phyloP scores from a whole-genome alignment of 2,329 filamentous ascomycete species.

The Xylariaceae sp. region DNA sequence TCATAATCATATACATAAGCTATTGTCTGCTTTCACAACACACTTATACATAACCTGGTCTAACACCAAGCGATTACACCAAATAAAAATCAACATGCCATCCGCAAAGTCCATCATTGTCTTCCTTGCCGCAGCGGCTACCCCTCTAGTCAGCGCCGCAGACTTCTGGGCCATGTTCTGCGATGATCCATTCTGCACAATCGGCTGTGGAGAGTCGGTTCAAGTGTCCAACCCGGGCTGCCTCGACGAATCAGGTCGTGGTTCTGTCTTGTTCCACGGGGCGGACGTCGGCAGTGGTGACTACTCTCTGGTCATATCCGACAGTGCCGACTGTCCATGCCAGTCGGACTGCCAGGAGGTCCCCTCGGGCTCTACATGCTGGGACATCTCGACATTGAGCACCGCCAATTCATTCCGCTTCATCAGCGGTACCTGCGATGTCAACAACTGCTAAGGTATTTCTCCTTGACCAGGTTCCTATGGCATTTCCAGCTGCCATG shows the following conservation, averaged over 20 bases:
- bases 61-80: too few species aligned
- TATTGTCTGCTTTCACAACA: too few species aligned
- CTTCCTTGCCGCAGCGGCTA: background rate
- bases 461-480: too few species aligned
- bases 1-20: too few species aligned
- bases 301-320: conserved; percentile 2
- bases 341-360: background rate
- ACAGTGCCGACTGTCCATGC: background rate
- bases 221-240: conserved; percentile 6
- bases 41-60: too few species aligned
- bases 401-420: conserved; percentile 2
- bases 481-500: too few species aligned
- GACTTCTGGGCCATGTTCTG: conserved; percentile 9
- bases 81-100: background rate
- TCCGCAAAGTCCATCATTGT: background rate
- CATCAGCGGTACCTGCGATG: background rate
- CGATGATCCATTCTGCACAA: background rate
- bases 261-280: conserved; percentile 4
- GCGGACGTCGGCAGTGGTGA: background rate
- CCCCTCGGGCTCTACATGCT: background rate
- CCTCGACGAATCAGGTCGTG: background rate
- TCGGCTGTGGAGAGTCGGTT: conserved; percentile 2
- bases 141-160: background rate
- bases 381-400: conserved; percentile 1
- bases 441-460: conserved; percentile 8